Percentiles rank a stretch among this genome's conserved stretches.
Evolutionary conservation across 345 rosid genomes (phyloP).

Genomic region (Reutealis trisperma): DNA sequence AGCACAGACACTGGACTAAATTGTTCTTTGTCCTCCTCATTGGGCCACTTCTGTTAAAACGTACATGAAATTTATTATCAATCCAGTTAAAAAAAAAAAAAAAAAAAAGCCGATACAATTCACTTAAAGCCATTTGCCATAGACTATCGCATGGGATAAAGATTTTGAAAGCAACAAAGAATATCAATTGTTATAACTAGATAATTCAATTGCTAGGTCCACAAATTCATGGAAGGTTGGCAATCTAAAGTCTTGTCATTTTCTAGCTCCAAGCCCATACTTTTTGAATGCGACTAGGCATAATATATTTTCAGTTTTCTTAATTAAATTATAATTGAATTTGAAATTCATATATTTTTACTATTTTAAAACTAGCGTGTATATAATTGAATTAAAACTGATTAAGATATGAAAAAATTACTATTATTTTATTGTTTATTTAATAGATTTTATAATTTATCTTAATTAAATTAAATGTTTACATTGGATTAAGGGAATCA

Average conservation of each 20-base stretch:
- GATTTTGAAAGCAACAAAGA: conserved; percentile 8
- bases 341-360: too few species aligned
- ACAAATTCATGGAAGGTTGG: not conserved
- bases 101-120: not conserved
- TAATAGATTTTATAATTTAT: too few species aligned
- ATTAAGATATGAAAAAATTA: too few species aligned
- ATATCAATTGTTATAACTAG: not conserved
- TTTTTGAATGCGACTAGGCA: not conserved
- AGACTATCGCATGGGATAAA: not conserved
- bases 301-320: not conserved
- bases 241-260: not conserved
- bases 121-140: not conserved
- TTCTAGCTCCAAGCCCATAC: not conserved
- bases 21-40: conserved; percentile 65
- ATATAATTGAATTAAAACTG: too few species aligned
- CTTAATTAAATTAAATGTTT: too few species aligned
- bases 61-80: not conserved
- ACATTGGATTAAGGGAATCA: too few species aligned
- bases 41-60: conserved; percentile 46
- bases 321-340: too few species aligned
- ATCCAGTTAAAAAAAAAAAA: not conserved
- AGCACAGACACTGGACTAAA: conserved; percentile 81
- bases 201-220: not conserved
- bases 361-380: too few species aligned
- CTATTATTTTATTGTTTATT: too few species aligned